Base-by-base conservation (phyloP, 257 asterid species). In the Cinchona pubescens region DNA sequence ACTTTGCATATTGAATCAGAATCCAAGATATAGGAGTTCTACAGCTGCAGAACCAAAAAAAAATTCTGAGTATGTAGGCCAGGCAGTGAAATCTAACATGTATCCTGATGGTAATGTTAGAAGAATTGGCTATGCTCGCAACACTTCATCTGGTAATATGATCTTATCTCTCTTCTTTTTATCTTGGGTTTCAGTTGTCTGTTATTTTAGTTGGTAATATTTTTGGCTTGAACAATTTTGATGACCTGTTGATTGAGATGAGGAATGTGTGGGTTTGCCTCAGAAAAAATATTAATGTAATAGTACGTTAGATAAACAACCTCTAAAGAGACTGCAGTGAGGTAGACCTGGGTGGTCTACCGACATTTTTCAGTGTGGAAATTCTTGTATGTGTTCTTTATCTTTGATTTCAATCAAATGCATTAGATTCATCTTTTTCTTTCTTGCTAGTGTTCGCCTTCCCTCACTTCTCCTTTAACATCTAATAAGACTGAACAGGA, bases 91-190 rank as follows among this genome's bases (percentile, higher is more conserved):
- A 79, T 35, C 79, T 79, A 79, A 74, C 79, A 30, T 87, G 34
- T 80, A 85, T 79, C 30, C 84, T 37, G 90, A 92, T 72, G 92
- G 84, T 25, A 85, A 77, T 86, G 76, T 78, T 62, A 91, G 92
- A 80, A 88, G 87, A 84, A 86, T 81, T 72, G 90, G 86, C 65
- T 72, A 79, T 79, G 78, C 74, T 80, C 92, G 89, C 83, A 78
- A 86, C 79, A 72, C 80, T 71, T 74, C 83, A 75, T 69, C 91
- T 81, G 98, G 97, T 95, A 91, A 81, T 60, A 42, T 40, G 12
- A 59, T 58, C 59, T 59, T 37, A 51, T 38, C 63, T 69, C 35
- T 29, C 45, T 76, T 76, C 60, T 71, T 67, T 78, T 68, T 48
- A 69, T 16, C 58, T 67, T 71, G 68, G 37, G 74, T 55, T 56